Conservation (phyloP, 129 eudicot species). For the Lactuca saligna region DNA sequence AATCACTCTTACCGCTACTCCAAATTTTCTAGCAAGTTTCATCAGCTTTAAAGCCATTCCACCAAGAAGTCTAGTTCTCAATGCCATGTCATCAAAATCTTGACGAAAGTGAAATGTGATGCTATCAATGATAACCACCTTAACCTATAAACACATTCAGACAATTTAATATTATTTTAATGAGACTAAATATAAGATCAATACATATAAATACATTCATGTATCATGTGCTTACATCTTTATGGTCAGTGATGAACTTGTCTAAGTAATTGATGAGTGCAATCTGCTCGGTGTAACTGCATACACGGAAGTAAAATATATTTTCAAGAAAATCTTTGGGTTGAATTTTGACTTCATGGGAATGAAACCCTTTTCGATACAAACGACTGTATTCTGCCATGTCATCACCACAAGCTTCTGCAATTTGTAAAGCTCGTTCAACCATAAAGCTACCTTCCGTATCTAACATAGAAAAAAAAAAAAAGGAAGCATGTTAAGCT, state of each 20-base stretch:
- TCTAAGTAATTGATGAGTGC: conserved; percentile 70
- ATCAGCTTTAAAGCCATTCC: conserved; percentile 81
- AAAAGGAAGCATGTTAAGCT: conserved; percentile 1
- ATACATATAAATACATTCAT: neutral
- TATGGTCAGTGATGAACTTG: conserved; percentile 74
- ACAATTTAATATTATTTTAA: neutral
- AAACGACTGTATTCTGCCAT: conserved; percentile 54
- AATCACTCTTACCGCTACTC: conserved; percentile 69
- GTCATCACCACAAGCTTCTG: conserved; percentile 81
- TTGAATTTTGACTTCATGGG: conserved; percentile 38
- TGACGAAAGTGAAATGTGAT: conserved; percentile 93
- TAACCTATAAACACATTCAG: conserved; percentile 52
- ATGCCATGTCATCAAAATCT: conserved; percentile 97
- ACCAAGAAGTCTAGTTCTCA: conserved; percentile 79
- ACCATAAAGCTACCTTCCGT: conserved; percentile 99
- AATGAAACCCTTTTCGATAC: conserved; percentile 41
- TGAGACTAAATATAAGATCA: neutral
- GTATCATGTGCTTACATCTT: conserved; percentile 59
- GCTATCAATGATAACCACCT: conserved; percentile 81
- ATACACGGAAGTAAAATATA: conserved; percentile 80
- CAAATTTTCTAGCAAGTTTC: conserved; percentile 72
- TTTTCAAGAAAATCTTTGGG: conserved; percentile 72
- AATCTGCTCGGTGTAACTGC: conserved; percentile 90
- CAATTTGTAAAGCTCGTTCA: conserved; percentile 92
- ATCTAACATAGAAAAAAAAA: conserved; percentile 43